Base-by-base conservation (phyloP, 768 basidiomycete species). In the Pleurotus djamor region DNA sequence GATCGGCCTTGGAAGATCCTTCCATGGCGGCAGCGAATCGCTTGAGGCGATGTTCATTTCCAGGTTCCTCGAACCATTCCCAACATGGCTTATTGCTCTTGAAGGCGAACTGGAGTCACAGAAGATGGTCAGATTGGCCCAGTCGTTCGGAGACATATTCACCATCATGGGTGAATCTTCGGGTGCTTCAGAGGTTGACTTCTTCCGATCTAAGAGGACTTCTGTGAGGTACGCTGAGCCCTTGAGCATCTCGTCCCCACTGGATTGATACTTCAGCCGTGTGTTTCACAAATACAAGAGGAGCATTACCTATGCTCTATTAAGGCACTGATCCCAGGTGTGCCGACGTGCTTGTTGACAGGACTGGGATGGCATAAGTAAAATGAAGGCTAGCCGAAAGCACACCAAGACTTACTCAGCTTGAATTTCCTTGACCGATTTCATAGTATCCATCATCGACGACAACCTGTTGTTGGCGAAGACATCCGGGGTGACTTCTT, bases 401-500 rank as follows among this genome's bases (percentile, higher is more conserved):
- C 8, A 17, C 21, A 3, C 32, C 8, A 16, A 43, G 41, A 57
- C 69, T 45, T 47, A 75, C 74, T 72, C 64, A 43, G 64, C 64
- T 49, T 65, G 61, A 21, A 76, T 66, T 6, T 66, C 71, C 34
- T 63, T 60, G 41, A 68, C 57, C 6, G 61, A 61, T 63, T 69
- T 74, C 10, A 58, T 62, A 34, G 69, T 75, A 48, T 67, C 68
- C 1, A 78, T 60, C 4, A 69, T 13, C 1, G 71, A 69, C 3
- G 76, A 75, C 12, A 71, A 61, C 13, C 71, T 69, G 62, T 76
- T 78, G 59, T 74, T 71, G 6, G 68, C 63, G 51, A 73, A 78
- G 3, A 72, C 69, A 59, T 75, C 63, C 4, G 72, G 71, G 1
- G 60, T 58, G 38, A 72, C 61, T 56, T 78, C 77, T 32, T 32